These are phyloP conservation scores for Xerocomellus intermedius DNA, from an alignment of 768 basidiomycete genomes.

Conservation along the genomic window DNA sequence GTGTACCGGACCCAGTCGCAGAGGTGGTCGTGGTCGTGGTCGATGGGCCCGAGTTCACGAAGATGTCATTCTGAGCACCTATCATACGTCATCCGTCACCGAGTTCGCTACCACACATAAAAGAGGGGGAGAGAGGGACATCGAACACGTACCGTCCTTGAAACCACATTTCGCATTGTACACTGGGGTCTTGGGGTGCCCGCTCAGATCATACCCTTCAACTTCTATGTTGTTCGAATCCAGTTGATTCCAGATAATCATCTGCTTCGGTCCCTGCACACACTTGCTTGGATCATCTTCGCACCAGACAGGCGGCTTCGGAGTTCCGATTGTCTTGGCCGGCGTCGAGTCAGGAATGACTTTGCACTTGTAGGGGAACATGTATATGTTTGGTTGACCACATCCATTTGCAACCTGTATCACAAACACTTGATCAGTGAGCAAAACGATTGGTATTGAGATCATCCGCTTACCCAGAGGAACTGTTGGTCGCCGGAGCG, in stretches of 20 bases:
- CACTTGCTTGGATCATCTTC: conserved; percentile 1
- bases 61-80: conserved; percentile 22
- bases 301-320: conserved; percentile 5
- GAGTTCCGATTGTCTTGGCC: conserved; percentile 4
- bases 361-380: not conserved
- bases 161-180: conserved; percentile 20
- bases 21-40: too few relatives aligned
- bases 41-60: not conserved
- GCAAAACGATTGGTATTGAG: not conserved
- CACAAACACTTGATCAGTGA: not conserved
- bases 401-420: conserved; percentile 7
- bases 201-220: not conserved
- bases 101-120: not conserved
- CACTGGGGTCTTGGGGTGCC: not conserved
- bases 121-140: not conserved
- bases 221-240: conserved; percentile 10
- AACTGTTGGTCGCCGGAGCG: not conserved
- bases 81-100: not conserved
- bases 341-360: not conserved
- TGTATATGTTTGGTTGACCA: conserved; percentile 8
- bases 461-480: conserved; percentile 5
- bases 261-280: conserved; percentile 9
- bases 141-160: conserved; percentile 1
- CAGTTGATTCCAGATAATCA: not conserved
- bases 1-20: too few relatives aligned